These are phyloP conservation scores for Kwoniella dejecticola DNA, from an alignment of 768 basidiomycete genomes.

Conservation along the genomic window DNA sequence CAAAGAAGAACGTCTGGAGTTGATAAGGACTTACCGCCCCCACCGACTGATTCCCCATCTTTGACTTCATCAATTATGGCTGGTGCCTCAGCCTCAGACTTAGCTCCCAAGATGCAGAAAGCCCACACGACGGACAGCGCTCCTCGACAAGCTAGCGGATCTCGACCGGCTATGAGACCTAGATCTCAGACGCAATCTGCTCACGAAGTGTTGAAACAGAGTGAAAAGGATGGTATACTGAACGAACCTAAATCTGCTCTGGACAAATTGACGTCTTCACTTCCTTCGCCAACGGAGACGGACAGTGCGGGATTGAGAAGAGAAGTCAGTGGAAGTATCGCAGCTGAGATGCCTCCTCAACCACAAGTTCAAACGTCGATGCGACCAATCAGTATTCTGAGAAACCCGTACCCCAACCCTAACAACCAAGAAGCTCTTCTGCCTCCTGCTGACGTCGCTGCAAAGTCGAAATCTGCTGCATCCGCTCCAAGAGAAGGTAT, in stretches of 20 bases:
- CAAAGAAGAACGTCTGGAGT: slow-evolving; percentile 1
- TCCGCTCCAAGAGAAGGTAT: slow-evolving; percentile 28
- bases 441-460: slow-evolving; percentile 2
- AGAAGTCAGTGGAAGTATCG: slow-evolving; percentile 23
- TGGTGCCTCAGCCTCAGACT: slow-evolving; percentile 5
- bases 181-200: slow-evolving; percentile 46
- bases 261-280: slow-evolving; percentile 32
- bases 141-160: background rate
- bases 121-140: slow-evolving; percentile 35
- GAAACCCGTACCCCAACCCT: slow-evolving; percentile 24
- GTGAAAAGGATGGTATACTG: slow-evolving; percentile 32
- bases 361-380: background rate
- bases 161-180: slow-evolving; percentile 35
- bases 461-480: slow-evolving; percentile 12
- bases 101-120: slow-evolving; percentile 33
- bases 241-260: slow-evolving; percentile 49
- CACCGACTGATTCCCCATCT: slow-evolving; percentile 20
- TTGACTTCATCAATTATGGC: background rate
- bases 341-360: slow-evolving; percentile 26
- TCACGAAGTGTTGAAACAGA: slow-evolving; percentile 42
- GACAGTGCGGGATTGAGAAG: background rate
- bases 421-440: slow-evolving; percentile 16
- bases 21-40: slow-evolving; percentile 41
- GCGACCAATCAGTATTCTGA: slow-evolving; percentile 33
- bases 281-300: background rate